Evolutionary conservation across 805 yeast species (phyloP).

Genomic region (Sugiyamaella qingdaonensis): DNA sequence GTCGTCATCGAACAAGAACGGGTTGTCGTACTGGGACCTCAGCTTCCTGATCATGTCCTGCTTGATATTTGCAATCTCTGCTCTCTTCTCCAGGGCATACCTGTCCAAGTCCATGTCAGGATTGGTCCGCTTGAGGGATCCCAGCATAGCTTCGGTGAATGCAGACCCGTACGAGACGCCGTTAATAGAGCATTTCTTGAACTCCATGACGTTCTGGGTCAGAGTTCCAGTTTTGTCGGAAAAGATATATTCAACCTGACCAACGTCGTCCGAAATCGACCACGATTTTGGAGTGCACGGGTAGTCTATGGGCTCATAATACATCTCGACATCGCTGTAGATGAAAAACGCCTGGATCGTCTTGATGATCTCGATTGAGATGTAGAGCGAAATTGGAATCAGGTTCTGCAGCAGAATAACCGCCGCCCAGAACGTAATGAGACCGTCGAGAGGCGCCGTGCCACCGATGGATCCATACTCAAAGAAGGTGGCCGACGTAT

Average conservation of each 20-base stretch:
- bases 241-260: constrained; percentile 77
- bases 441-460: constrained; percentile 59
- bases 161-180: constrained; percentile 69
- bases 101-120: constrained; percentile 44
- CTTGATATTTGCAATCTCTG: constrained; percentile 41
- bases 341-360: constrained; percentile 74
- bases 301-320: constrained; percentile 61
- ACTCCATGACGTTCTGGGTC: constrained; percentile 81
- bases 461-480: constrained; percentile 61
- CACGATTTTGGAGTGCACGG: constrained; percentile 80
- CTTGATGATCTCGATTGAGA: constrained; percentile 74
- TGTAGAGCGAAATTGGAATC: constrained; percentile 76
- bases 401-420: constrained; percentile 70
- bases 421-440: constrained; percentile 65
- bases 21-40: constrained; percentile 35
- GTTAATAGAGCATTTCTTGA: constrained; percentile 67
- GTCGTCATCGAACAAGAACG: constrained; percentile 46
- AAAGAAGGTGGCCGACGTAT: constrained; percentile 49
- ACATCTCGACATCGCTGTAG: constrained; percentile 64
- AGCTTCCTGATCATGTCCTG: constrained; percentile 46
- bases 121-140: constrained; percentile 62
- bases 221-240: constrained; percentile 83
- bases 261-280: constrained; percentile 80
- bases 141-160: constrained; percentile 74
- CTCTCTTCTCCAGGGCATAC: constrained; percentile 42